A percentile compares a stretch with the other conserved stretches of the same genome.
Conservation (phyloP, 495 filamentous ascomycete genomes). For the Antarctomyces pellizariae region DNA sequence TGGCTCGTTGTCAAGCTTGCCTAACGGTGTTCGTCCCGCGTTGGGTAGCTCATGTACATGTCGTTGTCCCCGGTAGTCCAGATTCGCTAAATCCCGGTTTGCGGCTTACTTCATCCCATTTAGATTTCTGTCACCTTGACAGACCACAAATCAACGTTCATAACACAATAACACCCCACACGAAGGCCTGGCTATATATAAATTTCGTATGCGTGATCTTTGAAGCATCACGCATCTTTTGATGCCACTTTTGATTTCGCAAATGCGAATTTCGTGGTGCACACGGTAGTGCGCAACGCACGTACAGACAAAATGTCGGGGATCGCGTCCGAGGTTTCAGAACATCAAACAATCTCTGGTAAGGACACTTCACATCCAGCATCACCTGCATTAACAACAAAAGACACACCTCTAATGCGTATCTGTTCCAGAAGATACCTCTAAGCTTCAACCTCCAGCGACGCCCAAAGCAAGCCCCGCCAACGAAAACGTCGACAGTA, state of each 20-base stretch:
- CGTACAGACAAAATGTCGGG: slow-evolving; percentile 10
- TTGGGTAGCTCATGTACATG: neutral
- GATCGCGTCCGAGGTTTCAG: slow-evolving; percentile 10
- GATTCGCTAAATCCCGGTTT: no score
- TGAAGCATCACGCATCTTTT: slow-evolving; percentile 29
- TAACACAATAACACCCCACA: slow-evolving; percentile 18
- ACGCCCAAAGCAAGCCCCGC: slow-evolving; percentile 5
- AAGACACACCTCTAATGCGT: no score
- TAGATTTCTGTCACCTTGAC: no score
- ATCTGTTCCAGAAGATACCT: no score
- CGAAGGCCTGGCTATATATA: slow-evolving; percentile 31
- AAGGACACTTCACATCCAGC: slow-evolving; percentile 1
- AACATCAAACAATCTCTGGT: slow-evolving; percentile 8
- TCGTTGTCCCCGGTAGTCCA: slow-evolving; percentile 1
- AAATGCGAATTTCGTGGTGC: slow-evolving; percentile 41
- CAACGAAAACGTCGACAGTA: slow-evolving; percentile 11
- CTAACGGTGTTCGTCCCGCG: slow-evolving; percentile 2
- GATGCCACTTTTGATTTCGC: slow-evolving; percentile 37
- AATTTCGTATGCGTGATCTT: slow-evolving; percentile 29
- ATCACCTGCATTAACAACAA: neutral
- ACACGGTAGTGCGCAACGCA: slow-evolving; percentile 25
- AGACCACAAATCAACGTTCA: slow-evolving; percentile 9
- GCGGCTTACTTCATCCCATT: no score
- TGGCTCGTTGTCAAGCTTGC: slow-evolving; percentile 5
- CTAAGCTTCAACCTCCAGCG: no score